phyloP scores from a whole-genome alignment of 306 rosid genomes.

The Quercus dentata region DNA sequence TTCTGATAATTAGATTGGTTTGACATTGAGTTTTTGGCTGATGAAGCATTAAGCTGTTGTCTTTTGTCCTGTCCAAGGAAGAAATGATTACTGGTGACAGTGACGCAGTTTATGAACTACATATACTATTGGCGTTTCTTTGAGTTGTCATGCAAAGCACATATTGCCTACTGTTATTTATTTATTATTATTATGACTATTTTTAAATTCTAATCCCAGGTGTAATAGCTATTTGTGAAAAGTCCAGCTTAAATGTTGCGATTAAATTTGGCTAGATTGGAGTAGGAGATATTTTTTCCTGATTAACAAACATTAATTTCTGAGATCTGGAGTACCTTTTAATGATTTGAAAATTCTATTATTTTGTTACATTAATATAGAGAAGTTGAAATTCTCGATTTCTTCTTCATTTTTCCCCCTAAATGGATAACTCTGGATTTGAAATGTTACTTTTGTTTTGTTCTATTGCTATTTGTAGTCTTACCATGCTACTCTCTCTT shows the following conservation, averaged over 20 bases:
- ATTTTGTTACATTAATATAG: not conserved
- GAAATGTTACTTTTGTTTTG: not conserved
- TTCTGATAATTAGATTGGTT: not conserved
- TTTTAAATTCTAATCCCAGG: not conserved
- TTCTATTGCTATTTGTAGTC: not conserved
- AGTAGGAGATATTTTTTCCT: not conserved
- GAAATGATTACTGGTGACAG: not conserved
- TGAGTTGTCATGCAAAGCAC: not conserved
- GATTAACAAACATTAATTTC: not conserved
- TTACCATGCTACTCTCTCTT: constrained; percentile 11
- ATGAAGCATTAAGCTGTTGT: not conserved
- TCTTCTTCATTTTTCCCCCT: not conserved
- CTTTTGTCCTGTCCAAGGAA: not conserved
- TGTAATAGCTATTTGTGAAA: not conserved
- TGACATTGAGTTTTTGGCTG: not conserved
- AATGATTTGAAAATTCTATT: not conserved
- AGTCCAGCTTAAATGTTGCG: not conserved
- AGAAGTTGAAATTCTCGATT: not conserved
- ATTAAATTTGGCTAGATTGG: not conserved
- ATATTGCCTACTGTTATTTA: not conserved
- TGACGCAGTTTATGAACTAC: not conserved
- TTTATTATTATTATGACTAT: too few relatives aligned
- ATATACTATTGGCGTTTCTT: not conserved
- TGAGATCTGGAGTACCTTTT: not conserved
- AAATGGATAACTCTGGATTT: not conserved